Evolutionary conservation across 1,139 yeast genomes (phyloP), one percentile per base, ranked within the genome.

Genomic region (Lodderomyces elongisporus): DNA sequence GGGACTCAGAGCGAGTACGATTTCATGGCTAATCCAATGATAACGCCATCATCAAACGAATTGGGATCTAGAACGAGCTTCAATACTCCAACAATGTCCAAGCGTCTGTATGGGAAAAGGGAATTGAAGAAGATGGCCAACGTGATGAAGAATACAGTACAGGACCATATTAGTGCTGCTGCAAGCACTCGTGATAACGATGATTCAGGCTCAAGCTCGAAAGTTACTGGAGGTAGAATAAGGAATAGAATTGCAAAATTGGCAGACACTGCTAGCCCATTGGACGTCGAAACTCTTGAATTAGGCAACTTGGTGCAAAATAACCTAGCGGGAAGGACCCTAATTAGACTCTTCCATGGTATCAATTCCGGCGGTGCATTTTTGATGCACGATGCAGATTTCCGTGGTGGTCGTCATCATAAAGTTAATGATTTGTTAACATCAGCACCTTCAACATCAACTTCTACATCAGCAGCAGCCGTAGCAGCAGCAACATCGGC

Each of bases 71-170:
- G 10, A 10, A 7, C 7, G 10, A 24, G 10, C 14, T 24, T 13
- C 14, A 13, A 7, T 10, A 14, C 35, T 2, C 35, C 30, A 12
- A 41, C 55, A 2, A 46, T 55, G 4, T 44, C 46, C 37, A 56
- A 51, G 39, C 52, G 52, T 36, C 52, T 58, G 34, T 67, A 67
- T 36, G 58, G 70, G 18, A 60, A 62, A 39, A 60, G 60, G 39
- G 74, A 82, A 48, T 61, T 81, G 33, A 73, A 79, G 40, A 81
- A 80, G 33, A 59, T 82, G 35, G 77, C 79, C 25, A 77, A 73
- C 47, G 84, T 68, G 17, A 85, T 85, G 27, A 84, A 82, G 45
- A 73, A 74, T 17, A 81, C 89, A 0, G 85, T 85, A 30, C 85
- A 81, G 48, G 94, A 85, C 48, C 60, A 60, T 41, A 61, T 66